Percentiles rank a stretch among this genome's conserved stretches.
Conservation (phyloP, 1,284 basidiomycete genomes). For the Mycena citricolor region DNA sequence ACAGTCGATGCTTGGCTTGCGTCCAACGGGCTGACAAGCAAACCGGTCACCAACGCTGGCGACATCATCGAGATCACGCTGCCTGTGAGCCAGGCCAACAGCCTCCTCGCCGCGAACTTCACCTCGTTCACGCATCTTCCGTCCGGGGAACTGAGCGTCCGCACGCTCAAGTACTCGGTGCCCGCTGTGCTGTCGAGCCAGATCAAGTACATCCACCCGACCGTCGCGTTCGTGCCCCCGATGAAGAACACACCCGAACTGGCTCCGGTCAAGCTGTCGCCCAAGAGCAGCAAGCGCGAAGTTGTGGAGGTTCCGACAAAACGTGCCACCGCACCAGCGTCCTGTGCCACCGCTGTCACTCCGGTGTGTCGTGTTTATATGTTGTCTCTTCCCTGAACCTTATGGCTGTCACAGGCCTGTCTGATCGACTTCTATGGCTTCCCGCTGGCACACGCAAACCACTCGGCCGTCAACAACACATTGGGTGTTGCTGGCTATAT, state of each 20-base stretch:
- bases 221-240: no score
- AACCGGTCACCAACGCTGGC: constrained; percentile 6
- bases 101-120: constrained; percentile 14
- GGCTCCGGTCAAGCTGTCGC: no score
- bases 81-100: constrained; percentile 13
- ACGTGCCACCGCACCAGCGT: not conserved
- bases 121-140: constrained; percentile 10
- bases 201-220: constrained; percentile 10
- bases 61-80: constrained; percentile 14
- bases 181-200: constrained; percentile 7
- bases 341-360: not conserved
- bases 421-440: not conserved
- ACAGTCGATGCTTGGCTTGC: constrained; percentile 12
- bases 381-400: not conserved
- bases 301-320: no score
- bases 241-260: no score
- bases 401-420: not conserved
- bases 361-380: constrained; percentile 12
- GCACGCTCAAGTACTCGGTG: constrained; percentile 14
- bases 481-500: constrained; percentile 10
- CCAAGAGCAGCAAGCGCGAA: no score
- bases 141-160: constrained; percentile 13
- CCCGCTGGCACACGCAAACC: constrained; percentile 5
- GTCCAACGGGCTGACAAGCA: constrained; percentile 7
- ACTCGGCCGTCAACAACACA: constrained; percentile 2